Percentiles rank a stretch among this genome's conserved stretches.
Conservation (phyloP, 148 eudicot genomes). For the Rhododendron ovatum region DNA sequence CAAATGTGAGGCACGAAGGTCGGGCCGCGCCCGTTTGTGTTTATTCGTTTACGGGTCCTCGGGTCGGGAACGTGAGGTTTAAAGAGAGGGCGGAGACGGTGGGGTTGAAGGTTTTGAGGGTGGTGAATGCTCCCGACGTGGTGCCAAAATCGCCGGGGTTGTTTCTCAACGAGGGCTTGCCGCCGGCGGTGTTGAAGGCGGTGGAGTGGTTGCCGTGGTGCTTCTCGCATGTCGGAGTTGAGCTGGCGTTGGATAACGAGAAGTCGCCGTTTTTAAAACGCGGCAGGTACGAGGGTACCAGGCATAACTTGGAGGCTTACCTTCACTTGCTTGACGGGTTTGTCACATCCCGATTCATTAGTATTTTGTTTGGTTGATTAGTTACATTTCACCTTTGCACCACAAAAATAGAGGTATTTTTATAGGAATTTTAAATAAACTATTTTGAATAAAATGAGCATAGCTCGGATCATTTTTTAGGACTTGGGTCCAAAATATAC, state of each 20-base stretch:
- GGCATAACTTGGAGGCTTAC: conserved; percentile 70
- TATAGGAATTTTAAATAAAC: too few relatives aligned
- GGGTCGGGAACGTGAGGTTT: conserved; percentile 68
- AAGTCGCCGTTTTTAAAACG: conserved; percentile 67
- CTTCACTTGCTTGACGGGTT: conserved; percentile 69
- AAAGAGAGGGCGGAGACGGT: conserved; percentile 52
- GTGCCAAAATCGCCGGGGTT: conserved; percentile 73
- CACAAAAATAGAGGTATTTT: too few relatives aligned
- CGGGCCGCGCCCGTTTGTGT: conserved; percentile 41
- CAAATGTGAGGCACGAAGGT: conserved; percentile 27
- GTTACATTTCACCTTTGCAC: not conserved
- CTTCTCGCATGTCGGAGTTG: conserved; percentile 69
- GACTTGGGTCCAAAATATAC: too few relatives aligned
- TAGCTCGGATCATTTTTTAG: too few relatives aligned
- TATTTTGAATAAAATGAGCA: too few relatives aligned
- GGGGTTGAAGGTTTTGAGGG: conserved; percentile 74
- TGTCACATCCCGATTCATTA: not conserved
- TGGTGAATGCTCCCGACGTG: conserved; percentile 62
- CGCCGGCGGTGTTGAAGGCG: conserved; percentile 28
- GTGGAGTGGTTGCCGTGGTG: conserved; percentile 58
- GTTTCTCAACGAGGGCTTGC: conserved; percentile 45
- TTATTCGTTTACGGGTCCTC: conserved; percentile 57
- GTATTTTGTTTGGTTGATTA: not conserved
- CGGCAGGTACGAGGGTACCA: conserved; percentile 36
- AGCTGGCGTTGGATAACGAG: conserved; percentile 58